Evolutionary conservation across 2,329 filamentous ascomycete genomes (phyloP), one percentile per base, ranked within the genome.

Genomic region (Lachnellula subtilissima): DNA sequence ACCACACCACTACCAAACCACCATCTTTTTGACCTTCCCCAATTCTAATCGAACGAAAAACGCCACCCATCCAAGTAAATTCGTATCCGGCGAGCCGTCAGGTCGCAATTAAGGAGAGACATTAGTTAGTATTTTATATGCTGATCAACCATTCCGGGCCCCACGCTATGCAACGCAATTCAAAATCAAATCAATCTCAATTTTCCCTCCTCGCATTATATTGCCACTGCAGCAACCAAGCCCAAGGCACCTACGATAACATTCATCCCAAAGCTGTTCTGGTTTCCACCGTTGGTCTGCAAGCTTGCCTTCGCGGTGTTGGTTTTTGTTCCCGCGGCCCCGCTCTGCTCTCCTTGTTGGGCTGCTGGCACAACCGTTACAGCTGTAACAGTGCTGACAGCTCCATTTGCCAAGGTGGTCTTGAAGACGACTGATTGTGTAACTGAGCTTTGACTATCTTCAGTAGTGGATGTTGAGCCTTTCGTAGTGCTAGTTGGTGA

Each of bases 351-450:
- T 45, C 25, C 40, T 19, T 46, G 28, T 42, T 48, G 43, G 6
- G 56, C 61, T 43, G 62, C 65, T n/a, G 64, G 62, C 5, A 68
- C 61, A 22, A 69, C 54, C 1, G 65, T 68, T 19, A 64, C 17
- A 9, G 49, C 50, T 22, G 65, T 69, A 12, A 67, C 57, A 5
- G 64, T 67, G 15, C 55, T 60, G 12, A 61, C 53, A 1, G 54
- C 56, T n/a, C 67, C 67, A 48, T 63, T 60, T 8, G 64, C 50
- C 7, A 64, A 36, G 2, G 65, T 69, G 4, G 66, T 65, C 8
- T 65, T 68, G 42, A 53, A 65, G 11, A 68, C 58, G n/a, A 60
- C 56, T 52, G 61, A 56, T 40, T 64, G 61, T 6, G 65, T 65
- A 50, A 60, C 53, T 4, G 59, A 63, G 28, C 48, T 58, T 6